Evolutionary conservation across 106 monocot genomes (phyloP), one percentile per base, ranked within the genome.

Genomic region (Phalaenopsis equestris): DNA sequence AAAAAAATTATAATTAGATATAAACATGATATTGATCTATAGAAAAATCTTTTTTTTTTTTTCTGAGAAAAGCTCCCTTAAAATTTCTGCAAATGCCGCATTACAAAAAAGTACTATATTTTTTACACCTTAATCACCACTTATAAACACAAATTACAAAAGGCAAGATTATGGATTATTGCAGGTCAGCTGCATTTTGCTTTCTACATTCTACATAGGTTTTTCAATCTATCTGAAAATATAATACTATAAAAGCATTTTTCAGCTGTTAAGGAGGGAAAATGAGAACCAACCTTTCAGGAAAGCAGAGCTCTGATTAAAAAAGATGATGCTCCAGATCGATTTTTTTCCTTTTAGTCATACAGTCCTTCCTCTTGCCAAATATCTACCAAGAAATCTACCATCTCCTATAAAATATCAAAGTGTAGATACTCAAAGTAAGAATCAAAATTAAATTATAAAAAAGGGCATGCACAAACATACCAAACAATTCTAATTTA

Each of bases 331-430:
- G 2, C 70, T 39, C 12, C 70, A 70, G 36, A 39, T 39, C 39
- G 38, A 37, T 61, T 12, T 70, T 36, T 30, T 45, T 45, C 49
- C 49, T 30, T 30, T 30, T 86, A 94, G 70, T 91, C 91, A 74
- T 88, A 96, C 42, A 96, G 88, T 74, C 93, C 95, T 83, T 93
- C 93, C 78, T 96, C 95, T 9, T 96, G 89, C 95, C 93, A 96
- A 24, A 93, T 86, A 77, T 96, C 95, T 55, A 96, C 95, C 77
- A 96, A 81, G 82, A 96, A 96, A 81, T 96, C 95, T 6, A 96
- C 95, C 95, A 96, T 96, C 79, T 96, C 95, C 95, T 96, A 89
- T 76, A 82, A 43, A 17, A 77, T 37, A 37, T 52, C 24, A 72
- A 52, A 30, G 75, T 6, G 78, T 15, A 55, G 24, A 80, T 57